These are phyloP conservation scores for Psidium friedrichsthalianum DNA, from an alignment of 345 rosid species.

Conservation along the genomic window DNA sequence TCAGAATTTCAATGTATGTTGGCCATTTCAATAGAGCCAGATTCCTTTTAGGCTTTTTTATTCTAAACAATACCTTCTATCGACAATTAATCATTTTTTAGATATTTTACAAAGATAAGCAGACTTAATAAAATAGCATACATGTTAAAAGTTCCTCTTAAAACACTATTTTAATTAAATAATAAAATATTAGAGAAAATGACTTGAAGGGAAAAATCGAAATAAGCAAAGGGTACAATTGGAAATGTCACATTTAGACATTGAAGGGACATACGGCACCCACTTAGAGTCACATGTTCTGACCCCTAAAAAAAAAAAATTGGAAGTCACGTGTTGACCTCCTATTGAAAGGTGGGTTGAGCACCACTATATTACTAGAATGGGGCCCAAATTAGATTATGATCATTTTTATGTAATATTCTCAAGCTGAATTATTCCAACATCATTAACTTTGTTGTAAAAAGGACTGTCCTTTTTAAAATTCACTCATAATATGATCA, in stretches of 20 bases:
- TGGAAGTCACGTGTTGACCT: background rate
- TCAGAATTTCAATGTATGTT: background rate
- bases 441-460: background rate
- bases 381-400: background rate
- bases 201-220: background rate
- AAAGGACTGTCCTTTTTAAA: background rate
- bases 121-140: background rate
- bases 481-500: background rate
- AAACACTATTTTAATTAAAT: background rate
- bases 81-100: background rate
- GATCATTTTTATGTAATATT: no score
- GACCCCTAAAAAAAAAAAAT: no score
- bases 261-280: background rate
- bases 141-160: background rate
- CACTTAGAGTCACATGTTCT: no score
- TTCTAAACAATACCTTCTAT: background rate
- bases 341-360: background rate
- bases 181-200: background rate
- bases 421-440: background rate
- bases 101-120: background rate
- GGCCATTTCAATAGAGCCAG: background rate
- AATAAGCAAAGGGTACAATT: background rate
- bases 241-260: background rate
- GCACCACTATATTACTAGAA: background rate
- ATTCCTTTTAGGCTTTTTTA: background rate